A percentile compares a stretch with the other conserved stretches of the same genome.
Evolutionary conservation across 768 basidiomycete genomes (phyloP).

Genomic region (Trametes cinnabarina): DNA sequence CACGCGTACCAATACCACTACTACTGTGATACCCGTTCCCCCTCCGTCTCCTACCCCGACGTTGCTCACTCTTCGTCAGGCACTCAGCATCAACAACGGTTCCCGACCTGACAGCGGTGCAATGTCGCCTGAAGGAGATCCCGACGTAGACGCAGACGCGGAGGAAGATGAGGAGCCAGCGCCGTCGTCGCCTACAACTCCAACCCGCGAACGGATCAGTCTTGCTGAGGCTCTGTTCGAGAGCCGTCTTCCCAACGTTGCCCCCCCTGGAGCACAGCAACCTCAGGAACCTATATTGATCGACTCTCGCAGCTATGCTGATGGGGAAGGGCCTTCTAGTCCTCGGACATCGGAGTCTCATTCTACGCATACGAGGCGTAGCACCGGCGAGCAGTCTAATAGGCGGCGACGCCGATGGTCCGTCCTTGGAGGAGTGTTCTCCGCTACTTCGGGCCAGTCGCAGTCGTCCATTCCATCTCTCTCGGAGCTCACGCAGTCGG

Average conservation of each 20-base stretch:
- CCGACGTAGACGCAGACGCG: conserved; percentile 47
- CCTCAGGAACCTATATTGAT: conserved; percentile 71
- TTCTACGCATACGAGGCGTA: conserved; percentile 27
- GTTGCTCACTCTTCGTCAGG: conserved; percentile 63
- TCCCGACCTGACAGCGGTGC: conserved; percentile 6
- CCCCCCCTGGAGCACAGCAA: conserved; percentile 63
- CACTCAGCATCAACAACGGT: conserved; percentile 50
- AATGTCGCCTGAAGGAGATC: conserved; percentile 31
- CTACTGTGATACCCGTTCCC: conserved; percentile 33
- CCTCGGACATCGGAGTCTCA: conserved; percentile 47
- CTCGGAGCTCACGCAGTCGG: conserved; percentile 12
- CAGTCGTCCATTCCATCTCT: conserved; percentile 23
- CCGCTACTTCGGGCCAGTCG: conserved; percentile 24
- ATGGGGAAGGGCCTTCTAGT: conserved; percentile 44
- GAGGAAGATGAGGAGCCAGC: conserved; percentile 47
- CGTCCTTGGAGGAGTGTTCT: conserved; percentile 51
- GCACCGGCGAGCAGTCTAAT: conserved; percentile 32
- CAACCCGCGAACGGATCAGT: conserved; percentile 58
- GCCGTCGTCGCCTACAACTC: conserved; percentile 31
- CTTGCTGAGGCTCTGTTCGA: conserved; percentile 74
- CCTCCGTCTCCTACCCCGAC: conserved; percentile 61
- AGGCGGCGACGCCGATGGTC: conserved; percentile 72
- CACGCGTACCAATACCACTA: conserved; percentile 33
- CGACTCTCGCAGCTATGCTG: conserved; percentile 36
- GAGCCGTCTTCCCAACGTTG: conserved; percentile 72